Base-by-base conservation (phyloP, 78 protist species). In the Anaeramoeba flamelloides region DNA sequence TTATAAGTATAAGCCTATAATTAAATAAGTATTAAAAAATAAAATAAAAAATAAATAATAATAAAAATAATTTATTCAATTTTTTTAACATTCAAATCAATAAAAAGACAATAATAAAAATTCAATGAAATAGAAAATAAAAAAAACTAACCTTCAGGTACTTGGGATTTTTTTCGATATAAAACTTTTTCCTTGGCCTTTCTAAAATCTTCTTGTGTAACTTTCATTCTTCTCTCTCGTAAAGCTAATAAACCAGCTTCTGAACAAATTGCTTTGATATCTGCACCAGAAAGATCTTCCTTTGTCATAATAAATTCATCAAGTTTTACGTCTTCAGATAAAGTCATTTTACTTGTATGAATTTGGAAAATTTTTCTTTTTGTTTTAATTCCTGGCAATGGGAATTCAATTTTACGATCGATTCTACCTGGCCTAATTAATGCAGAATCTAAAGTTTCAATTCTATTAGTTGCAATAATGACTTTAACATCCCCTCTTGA, bases 401-500 rank as follows among this genome's bases (percentile, higher is more conserved):
- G 99, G 89, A 98, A 98, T 82, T 98, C 99, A 38, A 98, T 97
- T 87, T 98, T 98, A 36, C 99, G 81, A 79, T 98, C 99, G 81
- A 98, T 95, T 36, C 99, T 93, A n/a, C 99, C 99, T 0, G 99
- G 98, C 0, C 99, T 92, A 79, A 95, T 88, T 40, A 98, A 96
- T 0, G 98, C 98, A 0, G 98, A 98, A 89, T 98, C 98, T 0
- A 95, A 79, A 12, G 94, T 85, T 74, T 95, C 98, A 79, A 97
- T 97, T 32, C 93, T 40, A 88, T 98, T 98, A 0, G 99, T 98
- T 1, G 99, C 99, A 93, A 96, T 88, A 75, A 98, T 90, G 12
- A 95, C 98, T 88, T 98, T 98, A 38, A 98, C 99, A 75, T 96
- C 99, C 0, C 92, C 92, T 30, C 97, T 83, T 4, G 97, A 84